Evolutionary conservation across 371 early-diverging fungal genomes (phyloP).

Genomic region (Lichtheimia ornata): DNA sequence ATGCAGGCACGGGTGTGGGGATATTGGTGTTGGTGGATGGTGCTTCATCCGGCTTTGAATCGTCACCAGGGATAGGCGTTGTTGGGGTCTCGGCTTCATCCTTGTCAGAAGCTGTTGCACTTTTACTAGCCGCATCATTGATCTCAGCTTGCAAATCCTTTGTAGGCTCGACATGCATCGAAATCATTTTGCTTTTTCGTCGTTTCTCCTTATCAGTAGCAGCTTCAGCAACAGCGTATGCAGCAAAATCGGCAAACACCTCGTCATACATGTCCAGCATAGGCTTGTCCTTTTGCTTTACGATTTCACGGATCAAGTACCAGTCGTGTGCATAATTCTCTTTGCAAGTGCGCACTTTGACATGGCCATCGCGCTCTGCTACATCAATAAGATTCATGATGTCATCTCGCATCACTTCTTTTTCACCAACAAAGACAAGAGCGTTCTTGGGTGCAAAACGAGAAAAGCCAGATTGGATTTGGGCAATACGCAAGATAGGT

Average conservation of each 20-base stretch:
- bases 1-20: too few relatives aligned
- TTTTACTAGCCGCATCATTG: too few relatives aligned
- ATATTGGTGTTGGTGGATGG: too few relatives aligned
- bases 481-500: conserved; percentile 25
- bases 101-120: too few relatives aligned
- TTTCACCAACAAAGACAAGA: conserved; percentile 37
- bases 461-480: conserved; percentile 21
- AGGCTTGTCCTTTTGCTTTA: conserved; percentile 29
- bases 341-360: conserved; percentile 21
- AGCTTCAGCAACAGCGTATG: conserved; percentile 19
- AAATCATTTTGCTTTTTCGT: not conserved
- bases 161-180: too few relatives aligned
- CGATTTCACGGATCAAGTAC: conserved; percentile 42
- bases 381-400: conserved; percentile 21
- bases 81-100: too few relatives aligned
- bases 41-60: too few relatives aligned
- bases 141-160: too few relatives aligned
- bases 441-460: conserved; percentile 33
- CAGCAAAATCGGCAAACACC: conserved; percentile 23
- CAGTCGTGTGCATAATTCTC: conserved; percentile 44
- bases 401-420: conserved; percentile 44
- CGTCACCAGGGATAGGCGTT: too few relatives aligned
- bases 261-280: conserved; percentile 32
- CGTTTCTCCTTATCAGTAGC: conserved; percentile 3
- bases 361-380: conserved; percentile 22